A percentile compares a stretch with the other conserved stretches of the same genome.
These are phyloP conservation scores for Saturnispora zaruensis DNA, from an alignment of 805 yeast genomes.

Conservation along the genomic window DNA sequence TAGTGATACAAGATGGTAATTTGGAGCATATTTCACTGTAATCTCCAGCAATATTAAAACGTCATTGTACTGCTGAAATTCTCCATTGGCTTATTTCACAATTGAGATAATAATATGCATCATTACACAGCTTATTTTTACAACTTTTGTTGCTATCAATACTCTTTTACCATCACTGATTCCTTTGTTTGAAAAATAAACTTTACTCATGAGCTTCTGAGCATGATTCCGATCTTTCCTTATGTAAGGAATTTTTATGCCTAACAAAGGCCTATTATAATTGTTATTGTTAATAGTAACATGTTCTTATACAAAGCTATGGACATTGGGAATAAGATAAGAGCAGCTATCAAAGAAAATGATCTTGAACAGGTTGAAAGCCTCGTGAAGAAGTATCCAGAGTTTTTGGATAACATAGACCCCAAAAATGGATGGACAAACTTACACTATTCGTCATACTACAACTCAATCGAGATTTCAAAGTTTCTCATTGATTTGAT, in stretches of 20 bases:
- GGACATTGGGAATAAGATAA: conserved; percentile 24
- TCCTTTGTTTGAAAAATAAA: no score
- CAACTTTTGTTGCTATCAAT: no score
- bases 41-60: no score
- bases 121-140: no score
- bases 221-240: not conserved
- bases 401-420: conserved; percentile 58
- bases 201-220: not conserved
- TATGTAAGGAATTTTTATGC: not conserved
- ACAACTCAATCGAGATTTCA: conserved; percentile 59
- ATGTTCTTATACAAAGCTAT: not conserved
- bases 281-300: not conserved
- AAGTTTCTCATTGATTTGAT: conserved; percentile 19
- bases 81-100: no score
- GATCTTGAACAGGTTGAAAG: conserved; percentile 56
- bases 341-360: conserved; percentile 58
- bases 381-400: conserved; percentile 59
- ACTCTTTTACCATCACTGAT: not conserved
- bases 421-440: conserved; percentile 74
- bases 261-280: not conserved
- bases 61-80: no score
- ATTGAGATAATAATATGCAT: no score
- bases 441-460: conserved; percentile 69
- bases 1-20: no score
- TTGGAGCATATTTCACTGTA: no score